A percentile compares a stretch with the other conserved stretches of the same genome.
These are phyloP conservation scores for Mucor racemosus DNA, from an alignment of 371 early-diverging fungal species.

Conservation along the genomic window DNA sequence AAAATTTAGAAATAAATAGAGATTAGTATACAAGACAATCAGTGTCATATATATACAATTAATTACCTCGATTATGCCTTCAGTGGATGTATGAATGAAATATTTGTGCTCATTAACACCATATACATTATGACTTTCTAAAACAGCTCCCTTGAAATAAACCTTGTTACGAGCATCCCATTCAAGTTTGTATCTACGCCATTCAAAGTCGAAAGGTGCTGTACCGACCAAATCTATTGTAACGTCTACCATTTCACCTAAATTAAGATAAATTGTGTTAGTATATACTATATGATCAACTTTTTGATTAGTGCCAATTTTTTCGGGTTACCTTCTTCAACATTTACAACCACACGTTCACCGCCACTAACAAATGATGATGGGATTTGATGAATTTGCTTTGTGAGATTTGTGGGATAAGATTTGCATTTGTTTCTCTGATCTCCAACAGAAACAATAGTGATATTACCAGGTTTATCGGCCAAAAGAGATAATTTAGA, in stretches of 20 bases:
- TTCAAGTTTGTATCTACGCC: constrained; percentile 52
- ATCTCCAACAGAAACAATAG: constrained; percentile 57
- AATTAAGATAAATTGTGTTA: neutral
- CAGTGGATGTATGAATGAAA: constrained; percentile 50
- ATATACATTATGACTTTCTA: constrained; percentile 53
- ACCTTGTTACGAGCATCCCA: constrained; percentile 43
- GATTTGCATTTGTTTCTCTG: constrained; percentile 57
- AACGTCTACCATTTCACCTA: constrained; percentile 58
- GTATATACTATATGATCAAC: neutral
- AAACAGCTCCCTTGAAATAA: constrained; percentile 48
- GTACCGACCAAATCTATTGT: constrained; percentile 52
- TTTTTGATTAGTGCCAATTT: no score
- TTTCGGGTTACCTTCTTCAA: constrained; percentile 45
- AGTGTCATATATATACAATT: neutral
- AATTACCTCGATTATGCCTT: constrained; percentile 57
- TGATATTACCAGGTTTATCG: constrained; percentile 59
- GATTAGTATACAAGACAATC: neutral
- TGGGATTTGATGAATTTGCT: constrained; percentile 51
- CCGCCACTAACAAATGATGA: constrained; percentile 56
- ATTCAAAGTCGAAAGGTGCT: constrained; percentile 61
- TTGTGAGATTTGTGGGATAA: constrained; percentile 44
- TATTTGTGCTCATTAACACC: constrained; percentile 46
- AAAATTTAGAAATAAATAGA: neutral
- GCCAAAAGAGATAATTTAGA: constrained; percentile 48
- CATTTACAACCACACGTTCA: constrained; percentile 51